These are phyloP conservation scores for Xerocomus amazonicus DNA, from an alignment of 1,284 basidiomycete species.

Conservation along the genomic window DNA sequence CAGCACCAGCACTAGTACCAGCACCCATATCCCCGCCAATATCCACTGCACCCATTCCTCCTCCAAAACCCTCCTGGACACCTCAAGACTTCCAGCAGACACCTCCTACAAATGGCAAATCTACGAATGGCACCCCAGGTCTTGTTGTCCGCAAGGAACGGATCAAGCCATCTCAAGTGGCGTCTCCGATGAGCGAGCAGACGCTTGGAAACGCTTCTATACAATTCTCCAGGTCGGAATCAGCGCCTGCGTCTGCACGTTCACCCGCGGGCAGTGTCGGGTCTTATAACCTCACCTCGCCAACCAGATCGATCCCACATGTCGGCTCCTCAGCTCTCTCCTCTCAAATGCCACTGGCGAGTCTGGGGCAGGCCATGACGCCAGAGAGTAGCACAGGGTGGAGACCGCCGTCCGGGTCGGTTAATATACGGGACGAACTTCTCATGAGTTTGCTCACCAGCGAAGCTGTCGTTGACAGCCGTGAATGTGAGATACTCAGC, in stretches of 20 bases:
- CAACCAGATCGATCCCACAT: conserved; percentile 28
- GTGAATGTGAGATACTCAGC: conserved; percentile 67
- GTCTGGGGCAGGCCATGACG: conserved; percentile 26
- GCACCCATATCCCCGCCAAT: conserved; percentile 11
- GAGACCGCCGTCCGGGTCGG: conserved; percentile 41
- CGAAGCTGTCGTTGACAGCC: conserved; percentile 82
- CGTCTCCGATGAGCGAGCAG: conserved; percentile 23
- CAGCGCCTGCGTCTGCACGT: conserved; percentile 13
- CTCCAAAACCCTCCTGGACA: conserved; percentile 44
- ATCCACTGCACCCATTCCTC: conserved; percentile 1
- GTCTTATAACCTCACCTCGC: conserved; percentile 28
- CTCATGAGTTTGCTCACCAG: conserved; percentile 81
- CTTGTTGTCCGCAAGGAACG: conserved; percentile 55
- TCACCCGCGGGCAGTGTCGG: conserved; percentile 24
- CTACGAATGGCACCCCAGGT: conserved; percentile 40
- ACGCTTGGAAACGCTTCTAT: conserved; percentile 26
- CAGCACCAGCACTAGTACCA: conserved; percentile 17
- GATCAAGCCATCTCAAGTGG: conserved; percentile 30
- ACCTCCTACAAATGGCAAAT: conserved; percentile 28
- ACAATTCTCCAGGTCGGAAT: conserved; percentile 19
- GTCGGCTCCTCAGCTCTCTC: conserved; percentile 41
- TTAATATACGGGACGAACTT: conserved; percentile 70
- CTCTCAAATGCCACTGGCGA: conserved; percentile 30
- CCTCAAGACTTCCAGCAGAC: conserved; percentile 36
- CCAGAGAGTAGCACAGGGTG: conserved; percentile 34